Percentiles rank a stretch among this genome's conserved stretches.
Conservation (phyloP, 129 eudicot genomes). For the Artemisia argyi region DNA sequence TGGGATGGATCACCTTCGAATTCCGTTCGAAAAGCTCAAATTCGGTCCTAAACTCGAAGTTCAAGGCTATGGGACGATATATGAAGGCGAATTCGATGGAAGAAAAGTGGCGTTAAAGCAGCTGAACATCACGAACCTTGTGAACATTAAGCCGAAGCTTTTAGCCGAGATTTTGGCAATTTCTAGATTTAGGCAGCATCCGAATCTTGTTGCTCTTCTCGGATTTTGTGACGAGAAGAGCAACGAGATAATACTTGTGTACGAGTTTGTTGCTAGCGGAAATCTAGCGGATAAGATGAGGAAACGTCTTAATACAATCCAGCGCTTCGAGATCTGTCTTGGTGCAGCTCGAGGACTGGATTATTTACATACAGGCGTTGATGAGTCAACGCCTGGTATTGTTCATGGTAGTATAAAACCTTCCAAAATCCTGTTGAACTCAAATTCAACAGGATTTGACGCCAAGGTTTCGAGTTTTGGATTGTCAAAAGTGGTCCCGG, state of each 20-base stretch:
- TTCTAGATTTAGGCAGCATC: slow-evolving; percentile 28
- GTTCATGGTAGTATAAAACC: slow-evolving; percentile 29
- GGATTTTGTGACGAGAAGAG: slow-evolving; percentile 38
- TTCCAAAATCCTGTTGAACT: slow-evolving; percentile 31
- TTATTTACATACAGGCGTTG: slow-evolving; percentile 32
- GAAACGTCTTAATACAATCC: slow-evolving; percentile 33
- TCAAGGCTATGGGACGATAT: slow-evolving; percentile 34
- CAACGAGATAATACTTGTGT: slow-evolving; percentile 33
- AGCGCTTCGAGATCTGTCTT: slow-evolving; percentile 36
- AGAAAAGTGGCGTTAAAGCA: slow-evolving; percentile 30
- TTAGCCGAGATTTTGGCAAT: slow-evolving; percentile 29
- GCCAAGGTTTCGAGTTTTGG: slow-evolving; percentile 38
- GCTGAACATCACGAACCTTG: slow-evolving; percentile 36
- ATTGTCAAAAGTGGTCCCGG: slow-evolving; percentile 33
- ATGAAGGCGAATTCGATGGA: slow-evolving; percentile 26
- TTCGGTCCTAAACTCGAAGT: slow-evolving; percentile 19
- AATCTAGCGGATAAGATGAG: slow-evolving; percentile 37
- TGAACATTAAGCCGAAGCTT: slow-evolving; percentile 24
- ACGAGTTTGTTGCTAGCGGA: slow-evolving; percentile 30
- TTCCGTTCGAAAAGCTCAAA: slow-evolving; percentile 29
- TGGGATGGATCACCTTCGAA: slow-evolving; percentile 38
- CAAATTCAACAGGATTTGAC: slow-evolving; percentile 16
- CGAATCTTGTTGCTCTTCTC: slow-evolving; percentile 35
- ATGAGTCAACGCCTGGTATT: slow-evolving; percentile 18
- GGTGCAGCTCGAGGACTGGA: slow-evolving; percentile 39